Evolutionary conservation across 2,329 filamentous ascomycete genomes (phyloP), one percentile per base, ranked within the genome.

Genomic region (Beauveria sp.): DNA sequence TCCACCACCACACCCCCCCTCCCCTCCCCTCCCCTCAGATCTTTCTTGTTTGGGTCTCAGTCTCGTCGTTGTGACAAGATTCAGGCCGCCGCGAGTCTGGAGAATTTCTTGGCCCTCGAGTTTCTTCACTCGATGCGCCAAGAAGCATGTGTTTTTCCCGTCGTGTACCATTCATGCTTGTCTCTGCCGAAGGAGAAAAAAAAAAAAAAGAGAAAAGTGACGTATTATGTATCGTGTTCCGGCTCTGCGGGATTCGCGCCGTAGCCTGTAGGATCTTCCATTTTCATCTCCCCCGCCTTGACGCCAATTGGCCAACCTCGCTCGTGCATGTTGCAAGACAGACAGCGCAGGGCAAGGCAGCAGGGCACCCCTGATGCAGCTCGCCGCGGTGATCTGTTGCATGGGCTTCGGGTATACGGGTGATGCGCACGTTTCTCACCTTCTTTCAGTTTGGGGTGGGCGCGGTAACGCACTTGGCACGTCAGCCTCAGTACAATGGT

Each of bases 341-440:
- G 31, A 10, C 31, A 34, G 31, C 10, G 31, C 31, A 34, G 12
- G 31, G 31, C 31, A 26, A 48, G 34, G 45, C n/a, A n/a, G 34
- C 48, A 45, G 49, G 40, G 57, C 26, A 60, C 48, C 57, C 57
- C 57, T 53, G 57, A 53, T 20, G 57, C 20, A 45, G 38, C 48
- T 46, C 57, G 12, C 34, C 31, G 38, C 31, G 38, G 26, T 53
- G 57, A 60, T 60, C 49, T 60, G 57, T 60, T 26, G 57, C 57
- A 60, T 52, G 57, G 57, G 49, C 48, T 50, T 52, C 57, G 48
- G 56, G 26, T 45, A 49, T 10, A 16, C 46, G 46, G 56, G 18
- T 31, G 20, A 58, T 28, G 45, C 46, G n/a, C 48, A 53, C 34
- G 24, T 40, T 42, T 52, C 49, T 22, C 34, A 16, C 20, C 24